These are phyloP conservation scores for Aspergillus leporis DNA, from an alignment of 495 filamentous ascomycete genomes.

Conservation along the genomic window DNA sequence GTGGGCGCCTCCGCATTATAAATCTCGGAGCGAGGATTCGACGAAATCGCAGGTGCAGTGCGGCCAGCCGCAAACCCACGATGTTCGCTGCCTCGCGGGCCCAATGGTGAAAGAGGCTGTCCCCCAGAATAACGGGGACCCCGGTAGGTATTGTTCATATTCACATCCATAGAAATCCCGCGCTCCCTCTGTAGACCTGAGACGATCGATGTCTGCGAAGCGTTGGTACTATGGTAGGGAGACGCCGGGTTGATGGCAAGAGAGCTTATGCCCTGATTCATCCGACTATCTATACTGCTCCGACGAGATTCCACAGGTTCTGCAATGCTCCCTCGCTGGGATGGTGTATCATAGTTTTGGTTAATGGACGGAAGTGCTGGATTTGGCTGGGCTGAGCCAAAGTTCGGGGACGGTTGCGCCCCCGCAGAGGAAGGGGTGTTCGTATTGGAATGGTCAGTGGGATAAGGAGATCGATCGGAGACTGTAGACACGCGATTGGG, in stretches of 20 bases:
- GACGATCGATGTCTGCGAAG: constrained; percentile 73
- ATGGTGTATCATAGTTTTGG: constrained; percentile 50
- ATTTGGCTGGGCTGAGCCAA: constrained; percentile 39
- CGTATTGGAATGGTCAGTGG: constrained; percentile 42
- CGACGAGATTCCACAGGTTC: constrained; percentile 61
- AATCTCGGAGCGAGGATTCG: constrained; percentile 73
- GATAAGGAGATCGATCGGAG: constrained; percentile 48
- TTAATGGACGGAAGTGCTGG: constrained; percentile 52
- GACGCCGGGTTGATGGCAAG: constrained; percentile 65
- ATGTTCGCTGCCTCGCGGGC: constrained; percentile 52
- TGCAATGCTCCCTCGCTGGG: constrained; percentile 47
- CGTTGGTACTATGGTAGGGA: constrained; percentile 75
- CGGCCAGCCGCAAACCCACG: constrained; percentile 54
- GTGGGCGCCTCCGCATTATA: constrained; percentile 79
- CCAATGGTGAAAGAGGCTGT: constrained; percentile 49
- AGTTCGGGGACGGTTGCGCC: constrained; percentile 47
- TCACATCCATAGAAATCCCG: constrained; percentile 48
- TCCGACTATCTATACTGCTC: constrained; percentile 75
- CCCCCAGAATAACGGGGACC: constrained; percentile 50
- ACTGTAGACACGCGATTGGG: constrained; percentile 46
- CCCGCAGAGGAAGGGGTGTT: constrained; percentile 48
- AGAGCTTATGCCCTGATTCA: constrained; percentile 69
- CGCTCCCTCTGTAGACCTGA: constrained; percentile 59
- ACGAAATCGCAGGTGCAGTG: constrained; percentile 74
- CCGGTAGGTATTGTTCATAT: constrained; percentile 57